A percentile compares a stretch with the other conserved stretches of the same genome.
Evolutionary conservation across 257 asterid genomes (phyloP).

Genomic region (Buddleja alternifolia): DNA sequence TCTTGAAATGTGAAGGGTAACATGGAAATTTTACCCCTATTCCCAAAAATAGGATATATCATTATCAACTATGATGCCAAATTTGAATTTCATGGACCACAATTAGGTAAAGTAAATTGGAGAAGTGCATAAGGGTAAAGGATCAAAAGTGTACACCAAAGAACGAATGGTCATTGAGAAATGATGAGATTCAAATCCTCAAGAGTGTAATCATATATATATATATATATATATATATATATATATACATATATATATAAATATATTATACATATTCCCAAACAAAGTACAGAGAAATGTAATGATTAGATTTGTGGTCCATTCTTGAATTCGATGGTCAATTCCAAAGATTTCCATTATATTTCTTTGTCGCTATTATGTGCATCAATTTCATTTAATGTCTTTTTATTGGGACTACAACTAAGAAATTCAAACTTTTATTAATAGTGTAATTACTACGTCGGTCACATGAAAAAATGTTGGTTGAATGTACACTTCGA

Average conservation of each 20-base stretch:
- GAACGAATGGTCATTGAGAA: conserved; percentile 32
- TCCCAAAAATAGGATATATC: no score
- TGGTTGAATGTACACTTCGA: no score
- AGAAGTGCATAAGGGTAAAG: background rate
- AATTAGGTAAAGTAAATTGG: background rate
- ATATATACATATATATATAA: background rate
- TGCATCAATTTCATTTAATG: conserved; percentile 1
- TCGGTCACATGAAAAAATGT: background rate
- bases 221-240: background rate
- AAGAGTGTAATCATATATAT: conserved; percentile 26
- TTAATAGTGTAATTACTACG: background rate
- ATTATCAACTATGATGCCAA: background rate
- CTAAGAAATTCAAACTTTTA: background rate
- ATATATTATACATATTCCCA: background rate
- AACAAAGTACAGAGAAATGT: conserved; percentile 30
- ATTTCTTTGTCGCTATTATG: conserved; percentile 19
- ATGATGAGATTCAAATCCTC: conserved; percentile 31
- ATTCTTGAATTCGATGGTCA: conserved; percentile 24
- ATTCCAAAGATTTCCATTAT: conserved; percentile 12
- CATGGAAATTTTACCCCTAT: no score
- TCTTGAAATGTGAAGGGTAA: no score
- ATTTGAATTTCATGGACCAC: conserved; percentile 13
- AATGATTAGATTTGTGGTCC: conserved; percentile 39
- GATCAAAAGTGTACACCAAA: conserved; percentile 9
- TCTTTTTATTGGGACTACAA: background rate